Evolutionary conservation across 352 stramenopile genomes (phyloP).

Genomic region (Phytophthora vignae): DNA sequence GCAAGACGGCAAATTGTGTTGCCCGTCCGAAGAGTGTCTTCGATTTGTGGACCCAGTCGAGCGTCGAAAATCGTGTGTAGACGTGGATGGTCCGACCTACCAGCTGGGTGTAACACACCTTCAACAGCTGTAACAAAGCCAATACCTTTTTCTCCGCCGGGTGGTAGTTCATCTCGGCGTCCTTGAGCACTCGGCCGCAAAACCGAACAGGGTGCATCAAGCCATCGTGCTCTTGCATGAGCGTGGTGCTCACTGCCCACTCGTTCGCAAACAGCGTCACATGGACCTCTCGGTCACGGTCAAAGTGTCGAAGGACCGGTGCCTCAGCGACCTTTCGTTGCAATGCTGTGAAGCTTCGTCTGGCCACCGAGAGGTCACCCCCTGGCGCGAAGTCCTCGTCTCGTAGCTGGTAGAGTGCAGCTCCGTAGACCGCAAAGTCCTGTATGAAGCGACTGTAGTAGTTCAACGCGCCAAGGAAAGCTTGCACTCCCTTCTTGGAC

Average conservation of each 20-base stretch:
- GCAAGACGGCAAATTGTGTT: too few species aligned
- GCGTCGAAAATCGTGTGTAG: neutral
- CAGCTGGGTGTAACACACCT: neutral
- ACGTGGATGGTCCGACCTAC: neutral
- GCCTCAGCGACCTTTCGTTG: neutral
- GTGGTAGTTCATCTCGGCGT: neutral
- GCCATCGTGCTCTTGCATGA: neutral
- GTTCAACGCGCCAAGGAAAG: too few species aligned
- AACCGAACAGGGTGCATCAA: neutral
- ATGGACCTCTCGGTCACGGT: too few species aligned
- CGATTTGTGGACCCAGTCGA: too few species aligned
- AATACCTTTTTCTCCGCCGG: neutral
- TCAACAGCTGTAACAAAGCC: neutral
- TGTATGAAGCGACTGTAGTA: too few species aligned
- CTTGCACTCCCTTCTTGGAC: too few species aligned
- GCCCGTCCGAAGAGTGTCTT: too few species aligned
- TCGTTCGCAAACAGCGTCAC: too few species aligned
- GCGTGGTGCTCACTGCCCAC: neutral
- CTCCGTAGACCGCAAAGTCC: too few species aligned
- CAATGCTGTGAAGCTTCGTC: neutral
- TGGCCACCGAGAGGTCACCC: too few species aligned
- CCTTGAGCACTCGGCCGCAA: neutral
- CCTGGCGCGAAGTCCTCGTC: too few species aligned
- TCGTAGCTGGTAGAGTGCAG: too few species aligned
- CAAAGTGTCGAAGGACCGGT: neutral